These are phyloP conservation scores for Penicillium atrosanguineum DNA, from an alignment of 495 filamentous ascomycete genomes.

Conservation along the genomic window DNA sequence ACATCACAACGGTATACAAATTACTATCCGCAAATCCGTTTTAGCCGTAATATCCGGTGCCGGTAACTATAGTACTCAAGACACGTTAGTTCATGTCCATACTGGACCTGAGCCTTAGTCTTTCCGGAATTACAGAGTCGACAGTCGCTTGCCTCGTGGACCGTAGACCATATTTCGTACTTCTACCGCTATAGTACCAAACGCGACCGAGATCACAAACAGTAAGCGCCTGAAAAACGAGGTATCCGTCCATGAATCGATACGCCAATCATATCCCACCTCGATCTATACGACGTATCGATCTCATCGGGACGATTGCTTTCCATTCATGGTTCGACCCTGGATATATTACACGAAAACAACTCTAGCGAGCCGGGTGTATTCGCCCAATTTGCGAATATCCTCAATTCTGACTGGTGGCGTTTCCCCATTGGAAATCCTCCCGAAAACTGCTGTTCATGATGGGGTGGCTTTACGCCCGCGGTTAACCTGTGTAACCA, in stretches of 20 bases:
- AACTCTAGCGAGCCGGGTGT: background rate
- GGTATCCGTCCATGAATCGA: background rate
- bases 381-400: background rate
- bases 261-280: background rate
- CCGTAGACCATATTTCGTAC: no score
- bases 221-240: background rate
- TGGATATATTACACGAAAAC: background rate
- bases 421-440: background rate
- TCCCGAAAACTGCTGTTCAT: background rate
- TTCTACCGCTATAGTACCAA: no score
- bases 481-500: background rate
- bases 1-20: background rate
- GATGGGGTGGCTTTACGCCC: background rate
- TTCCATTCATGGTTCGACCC: background rate
- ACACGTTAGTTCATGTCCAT: no score
- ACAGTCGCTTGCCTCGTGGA: no score
- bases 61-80: no score
- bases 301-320: background rate
- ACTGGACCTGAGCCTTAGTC: no score
- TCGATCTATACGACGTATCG: background rate
- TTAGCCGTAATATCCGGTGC: background rate
- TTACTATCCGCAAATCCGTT: background rate
- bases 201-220: background rate
- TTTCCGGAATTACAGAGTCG: no score
- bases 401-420: background rate